These are phyloP conservation scores for Adansonia digitata DNA, from an alignment of 345 rosid species.

Conservation along the genomic window DNA sequence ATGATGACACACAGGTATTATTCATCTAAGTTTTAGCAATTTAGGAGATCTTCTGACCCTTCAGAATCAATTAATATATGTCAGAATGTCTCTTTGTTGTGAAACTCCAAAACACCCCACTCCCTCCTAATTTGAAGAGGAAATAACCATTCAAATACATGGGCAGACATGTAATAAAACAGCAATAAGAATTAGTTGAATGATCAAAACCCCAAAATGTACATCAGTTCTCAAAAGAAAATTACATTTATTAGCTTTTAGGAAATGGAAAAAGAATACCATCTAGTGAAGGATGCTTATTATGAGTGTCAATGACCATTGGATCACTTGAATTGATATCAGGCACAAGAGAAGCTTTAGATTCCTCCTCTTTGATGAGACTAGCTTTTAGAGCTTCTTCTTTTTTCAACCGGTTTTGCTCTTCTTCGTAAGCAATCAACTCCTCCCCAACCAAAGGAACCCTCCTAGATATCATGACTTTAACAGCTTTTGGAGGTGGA, in stretches of 20 bases:
- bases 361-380: constrained; percentile 83
- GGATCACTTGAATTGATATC: constrained; percentile 67
- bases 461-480: constrained; percentile 90
- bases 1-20: neutral
- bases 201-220: neutral
- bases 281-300: constrained; percentile 41
- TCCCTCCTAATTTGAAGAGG: neutral
- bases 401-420: constrained; percentile 76
- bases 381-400: constrained; percentile 91
- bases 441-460: constrained; percentile 98
- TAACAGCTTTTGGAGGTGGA: constrained; percentile 98
- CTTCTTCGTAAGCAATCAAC: constrained; percentile 92
- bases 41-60: neutral
- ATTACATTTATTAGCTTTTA: neutral
- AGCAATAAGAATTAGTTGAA: neutral
- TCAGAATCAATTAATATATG: neutral
- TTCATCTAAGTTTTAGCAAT: neutral
- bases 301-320: constrained; percentile 67
- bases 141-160: constrained; percentile 3
- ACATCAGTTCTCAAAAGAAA: neutral
- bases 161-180: neutral
- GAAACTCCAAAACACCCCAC: neutral
- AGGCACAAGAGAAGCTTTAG: constrained; percentile 46
- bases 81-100: neutral
- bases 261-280: constrained; percentile 42